Evolutionary conservation across 1,284 basidiomycete genomes (phyloP).

Genomic region (Stygiomarasmius scandens): DNA sequence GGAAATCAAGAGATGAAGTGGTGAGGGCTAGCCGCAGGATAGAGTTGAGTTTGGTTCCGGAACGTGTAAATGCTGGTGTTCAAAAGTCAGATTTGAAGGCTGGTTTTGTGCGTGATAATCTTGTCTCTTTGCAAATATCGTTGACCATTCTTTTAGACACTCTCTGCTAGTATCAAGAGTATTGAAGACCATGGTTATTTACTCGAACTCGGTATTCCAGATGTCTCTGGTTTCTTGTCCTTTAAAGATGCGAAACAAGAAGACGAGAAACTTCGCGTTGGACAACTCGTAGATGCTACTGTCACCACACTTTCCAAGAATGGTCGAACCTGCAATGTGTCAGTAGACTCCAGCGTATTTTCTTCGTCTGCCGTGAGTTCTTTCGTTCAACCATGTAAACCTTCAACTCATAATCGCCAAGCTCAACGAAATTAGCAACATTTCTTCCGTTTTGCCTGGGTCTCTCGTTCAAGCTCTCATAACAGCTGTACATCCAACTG

Average conservation of each 20-base stretch:
- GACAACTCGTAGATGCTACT: constrained; percentile 66
- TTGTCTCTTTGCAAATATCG: constrained; percentile 6
- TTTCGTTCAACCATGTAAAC: constrained; percentile 1
- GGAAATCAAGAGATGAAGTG: constrained; percentile 64
- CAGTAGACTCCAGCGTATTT: constrained; percentile 50
- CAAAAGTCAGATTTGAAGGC: constrained; percentile 75
- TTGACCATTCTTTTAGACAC: constrained; percentile 47
- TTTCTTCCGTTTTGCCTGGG: constrained; percentile 87
- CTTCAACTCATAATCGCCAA: constrained; percentile 25
- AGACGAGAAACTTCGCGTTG: constrained; percentile 57
- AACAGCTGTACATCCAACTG: constrained; percentile 77
- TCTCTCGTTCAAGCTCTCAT: constrained; percentile 84
- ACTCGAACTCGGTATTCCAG: constrained; percentile 81
- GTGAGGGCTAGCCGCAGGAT: constrained; percentile 75
- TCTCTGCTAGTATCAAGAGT: constrained; percentile 81
- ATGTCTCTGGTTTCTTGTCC: constrained; percentile 78
- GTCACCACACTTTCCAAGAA: constrained; percentile 70
- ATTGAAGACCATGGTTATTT: constrained; percentile 96
- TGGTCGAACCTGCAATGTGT: constrained; percentile 70
- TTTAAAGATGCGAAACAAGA: constrained; percentile 63
- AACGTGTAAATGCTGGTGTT: constrained; percentile 85
- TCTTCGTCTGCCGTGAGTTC: constrained; percentile 56
- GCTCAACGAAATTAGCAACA: constrained; percentile 78
- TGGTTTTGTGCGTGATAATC: constrained; percentile 66
- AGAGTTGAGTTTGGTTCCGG: constrained; percentile 88